Conservation (phyloP, 345 rosid genomes). For the Dipteronia sinensis region DNA sequence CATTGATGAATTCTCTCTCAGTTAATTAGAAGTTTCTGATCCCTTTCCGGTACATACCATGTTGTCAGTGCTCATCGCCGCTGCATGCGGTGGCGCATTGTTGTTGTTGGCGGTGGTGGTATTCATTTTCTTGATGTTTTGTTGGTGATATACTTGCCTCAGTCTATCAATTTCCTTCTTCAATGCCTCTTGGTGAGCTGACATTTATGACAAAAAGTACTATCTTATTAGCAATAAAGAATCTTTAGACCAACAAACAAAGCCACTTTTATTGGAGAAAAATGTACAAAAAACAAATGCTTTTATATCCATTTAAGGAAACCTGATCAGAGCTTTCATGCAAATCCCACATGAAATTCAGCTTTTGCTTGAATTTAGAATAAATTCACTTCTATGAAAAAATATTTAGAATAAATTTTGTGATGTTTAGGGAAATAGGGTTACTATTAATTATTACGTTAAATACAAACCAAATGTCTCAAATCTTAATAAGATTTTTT, state of each 20-base stretch:
- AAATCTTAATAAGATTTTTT: no score
- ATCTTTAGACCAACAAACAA: neutral
- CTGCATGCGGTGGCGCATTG: slow-evolving; percentile 15
- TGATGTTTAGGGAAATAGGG: no score
- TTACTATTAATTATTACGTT: no score
- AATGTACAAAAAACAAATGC: neutral
- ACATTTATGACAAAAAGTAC: neutral
- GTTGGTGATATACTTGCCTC: slow-evolving; percentile 55
- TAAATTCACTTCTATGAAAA: no score
- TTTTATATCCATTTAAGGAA: slow-evolving; percentile 1
- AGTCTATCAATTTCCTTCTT: slow-evolving; percentile 72
- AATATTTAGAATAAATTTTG: no score
- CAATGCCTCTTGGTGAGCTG: slow-evolving; percentile 75
- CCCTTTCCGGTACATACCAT: slow-evolving; percentile 20
- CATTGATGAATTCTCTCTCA: neutral
- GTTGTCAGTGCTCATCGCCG: slow-evolving; percentile 1
- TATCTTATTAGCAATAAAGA: neutral
- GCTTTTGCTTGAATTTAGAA: neutral
- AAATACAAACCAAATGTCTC: no score
- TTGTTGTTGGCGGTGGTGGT: slow-evolving; percentile 1
- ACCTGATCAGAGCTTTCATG: neutral
- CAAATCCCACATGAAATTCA: neutral
- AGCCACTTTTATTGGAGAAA: slow-evolving; percentile 1
- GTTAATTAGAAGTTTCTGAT: slow-evolving; percentile 10
- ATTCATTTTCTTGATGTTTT: slow-evolving; percentile 48